Evolutionary conservation across 768 basidiomycete species (phyloP), one percentile per base, ranked within the genome.

Genomic region (Mrakia gelida): DNA sequence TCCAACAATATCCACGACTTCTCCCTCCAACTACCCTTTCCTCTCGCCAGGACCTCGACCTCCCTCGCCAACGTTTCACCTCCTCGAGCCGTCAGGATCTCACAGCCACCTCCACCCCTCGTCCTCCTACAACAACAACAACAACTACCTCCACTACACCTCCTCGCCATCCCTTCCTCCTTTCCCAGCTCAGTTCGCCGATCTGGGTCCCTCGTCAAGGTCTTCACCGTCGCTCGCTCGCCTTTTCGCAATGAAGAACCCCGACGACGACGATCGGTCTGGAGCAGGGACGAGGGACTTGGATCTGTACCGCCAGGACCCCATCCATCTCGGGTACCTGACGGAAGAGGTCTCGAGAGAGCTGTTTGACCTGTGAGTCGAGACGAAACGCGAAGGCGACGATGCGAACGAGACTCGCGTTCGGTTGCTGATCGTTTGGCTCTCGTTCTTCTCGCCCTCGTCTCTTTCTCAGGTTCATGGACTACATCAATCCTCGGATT

Each of bases 101-200:
- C 71, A 18, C 49, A 49, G 5, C n/a, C 52, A 73, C 54, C 71
- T 34, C 45, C 71, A 73, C 16, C 54, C 43, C 0, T 54, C 63
- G 30, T 30, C 30, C 32, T 67, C n/a, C 34, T 18, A 1, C 8
- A 7, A 15, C 15, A 15, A 32, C 34, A 28, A 4, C 30, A 45
- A 52, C 52, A 13, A 32, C n/a, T n/a, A 30, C 38, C 30, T 41
- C 23, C 21, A 56, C 0, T 28, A n/a, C 28, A n/a, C 59, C 9
- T 26, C n/a, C 6, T 59, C 59, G 6, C n/a, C 23, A 0, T 28
- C 59, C n/a, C 67, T 41, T 10, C 67, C 67, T 0, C 65, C 65
- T 34, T 70, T 70, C 41, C 67, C 67, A 43, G 34, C 67, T 26
- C 67, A 70, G 23, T 70, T 70, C 67, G 38, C 34, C 7, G 67